A percentile compares a stretch with the other conserved stretches of the same genome.
phyloP scores from a whole-genome alignment of 2,329 filamentous ascomycete genomes.

The Aspergillus bombycis region DNA sequence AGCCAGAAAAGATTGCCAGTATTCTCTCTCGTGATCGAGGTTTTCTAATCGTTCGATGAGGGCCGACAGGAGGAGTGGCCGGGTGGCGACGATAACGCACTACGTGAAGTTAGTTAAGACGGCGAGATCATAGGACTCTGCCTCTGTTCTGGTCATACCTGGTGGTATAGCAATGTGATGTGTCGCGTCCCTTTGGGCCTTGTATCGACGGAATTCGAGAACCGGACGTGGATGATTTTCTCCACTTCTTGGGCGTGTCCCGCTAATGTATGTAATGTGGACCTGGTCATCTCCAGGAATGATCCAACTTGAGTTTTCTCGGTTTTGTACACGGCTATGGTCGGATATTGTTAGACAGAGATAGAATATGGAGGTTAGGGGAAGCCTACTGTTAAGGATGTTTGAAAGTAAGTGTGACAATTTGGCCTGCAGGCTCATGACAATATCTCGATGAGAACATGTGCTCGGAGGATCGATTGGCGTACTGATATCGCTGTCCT shows the following conservation, averaged over 20 bases:
- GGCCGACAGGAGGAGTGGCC: constrained; percentile 43
- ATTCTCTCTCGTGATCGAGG: constrained; percentile 27
- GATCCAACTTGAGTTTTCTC: constrained; percentile 10
- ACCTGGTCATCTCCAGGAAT: constrained; percentile 41
- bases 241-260: constrained; percentile 46
- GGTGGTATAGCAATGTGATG: constrained; percentile 44
- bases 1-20: constrained; percentile 37
- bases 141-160: constrained; percentile 27
- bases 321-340: not conserved
- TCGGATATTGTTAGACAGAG: not conserved
- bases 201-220: constrained; percentile 37
- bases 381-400: not conserved
- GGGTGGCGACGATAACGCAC: constrained; percentile 47
- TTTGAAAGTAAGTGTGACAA: not conserved
- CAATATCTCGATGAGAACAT: not conserved
- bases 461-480: not conserved
- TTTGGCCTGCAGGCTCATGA: not conserved
- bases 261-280: constrained; percentile 41
- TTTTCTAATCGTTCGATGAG: constrained; percentile 42
- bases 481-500: not conserved
- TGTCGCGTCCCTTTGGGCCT: constrained; percentile 44
- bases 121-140: fast-evolving
- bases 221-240: constrained; percentile 38
- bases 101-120: not conserved
- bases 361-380: fast-evolving